A percentile compares a stretch with the other conserved stretches of the same genome.
These are phyloP conservation scores for Chalciporus piperatus DNA, from an alignment of 768 basidiomycete genomes.

Conservation along the genomic window DNA sequence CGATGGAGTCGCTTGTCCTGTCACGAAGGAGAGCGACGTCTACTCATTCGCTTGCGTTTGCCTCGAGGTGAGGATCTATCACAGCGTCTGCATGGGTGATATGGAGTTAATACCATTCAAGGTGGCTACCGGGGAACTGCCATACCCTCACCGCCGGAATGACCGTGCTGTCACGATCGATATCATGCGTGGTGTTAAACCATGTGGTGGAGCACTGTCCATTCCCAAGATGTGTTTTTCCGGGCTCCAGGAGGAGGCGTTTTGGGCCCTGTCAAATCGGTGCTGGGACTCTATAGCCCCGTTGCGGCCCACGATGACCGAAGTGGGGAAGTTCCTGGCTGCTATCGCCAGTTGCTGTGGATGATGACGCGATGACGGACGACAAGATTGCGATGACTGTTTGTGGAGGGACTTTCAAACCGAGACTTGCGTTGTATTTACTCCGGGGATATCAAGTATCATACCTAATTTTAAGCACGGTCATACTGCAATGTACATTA, in stretches of 20 bases:
- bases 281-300: conserved; percentile 43
- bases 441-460: no score
- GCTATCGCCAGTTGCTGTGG: background rate
- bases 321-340: conserved; percentile 25
- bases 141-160: conserved; percentile 51
- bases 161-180: conserved; percentile 57
- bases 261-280: conserved; percentile 44
- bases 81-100: background rate
- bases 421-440: no score
- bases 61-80: conserved; percentile 45
- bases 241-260: conserved; percentile 28
- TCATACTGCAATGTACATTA: no score
- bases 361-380: no score
- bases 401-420: background rate
- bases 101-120: conserved; percentile 15
- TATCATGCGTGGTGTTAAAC: conserved; percentile 50
- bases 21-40: conserved; percentile 55
- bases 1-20: conserved; percentile 36
- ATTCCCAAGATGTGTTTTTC: conserved; percentile 16
- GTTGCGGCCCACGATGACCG: conserved; percentile 43
- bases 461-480: no score
- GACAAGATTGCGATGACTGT: background rate
- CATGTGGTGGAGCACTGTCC: conserved; percentile 34
- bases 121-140: conserved; percentile 51
- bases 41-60: conserved; percentile 60